phyloP scores from a whole-genome alignment of 495 filamentous ascomycete genomes.

The Neurospora sp. region DNA sequence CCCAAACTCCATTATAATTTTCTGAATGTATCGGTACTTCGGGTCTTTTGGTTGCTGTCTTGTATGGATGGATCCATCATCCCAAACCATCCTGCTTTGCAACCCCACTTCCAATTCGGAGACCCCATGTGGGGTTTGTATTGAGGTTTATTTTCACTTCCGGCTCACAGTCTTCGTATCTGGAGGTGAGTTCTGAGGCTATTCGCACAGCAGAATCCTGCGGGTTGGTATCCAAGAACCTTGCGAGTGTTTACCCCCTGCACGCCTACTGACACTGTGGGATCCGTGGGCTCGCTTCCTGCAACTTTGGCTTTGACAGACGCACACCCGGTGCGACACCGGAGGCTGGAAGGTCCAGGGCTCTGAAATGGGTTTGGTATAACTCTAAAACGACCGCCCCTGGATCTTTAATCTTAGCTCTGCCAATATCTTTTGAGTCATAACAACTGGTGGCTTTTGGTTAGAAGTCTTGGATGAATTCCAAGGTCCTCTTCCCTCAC shows the following conservation, averaged over 20 bases:
- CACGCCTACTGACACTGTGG: not conserved
- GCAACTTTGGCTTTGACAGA: not conserved
- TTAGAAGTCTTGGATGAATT: not conserved
- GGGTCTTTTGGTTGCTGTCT: not conserved
- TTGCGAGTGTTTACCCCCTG: not conserved
- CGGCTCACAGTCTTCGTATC: not conserved
- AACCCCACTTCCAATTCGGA: not conserved
- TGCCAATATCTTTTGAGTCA: not conserved
- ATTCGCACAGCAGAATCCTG: not conserved
- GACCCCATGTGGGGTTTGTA: not conserved
- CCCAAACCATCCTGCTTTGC: not conserved
- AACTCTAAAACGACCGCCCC: not conserved
- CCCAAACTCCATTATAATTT: not conserved
- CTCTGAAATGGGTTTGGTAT: not conserved
- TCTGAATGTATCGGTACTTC: not conserved
- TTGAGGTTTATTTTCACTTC: not conserved
- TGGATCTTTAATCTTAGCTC: not conserved
- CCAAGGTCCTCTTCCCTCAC: not conserved
- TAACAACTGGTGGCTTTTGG: not conserved
- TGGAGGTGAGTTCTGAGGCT: not conserved
- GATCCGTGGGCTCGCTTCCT: not conserved
- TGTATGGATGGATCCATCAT: not conserved
- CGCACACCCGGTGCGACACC: not conserved
- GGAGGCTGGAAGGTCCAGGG: not conserved
- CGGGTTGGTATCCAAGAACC: not conserved